Conservation (phyloP, 2,329 filamentous ascomycete species). For the Ophiosphaerella herpotricha region DNA sequence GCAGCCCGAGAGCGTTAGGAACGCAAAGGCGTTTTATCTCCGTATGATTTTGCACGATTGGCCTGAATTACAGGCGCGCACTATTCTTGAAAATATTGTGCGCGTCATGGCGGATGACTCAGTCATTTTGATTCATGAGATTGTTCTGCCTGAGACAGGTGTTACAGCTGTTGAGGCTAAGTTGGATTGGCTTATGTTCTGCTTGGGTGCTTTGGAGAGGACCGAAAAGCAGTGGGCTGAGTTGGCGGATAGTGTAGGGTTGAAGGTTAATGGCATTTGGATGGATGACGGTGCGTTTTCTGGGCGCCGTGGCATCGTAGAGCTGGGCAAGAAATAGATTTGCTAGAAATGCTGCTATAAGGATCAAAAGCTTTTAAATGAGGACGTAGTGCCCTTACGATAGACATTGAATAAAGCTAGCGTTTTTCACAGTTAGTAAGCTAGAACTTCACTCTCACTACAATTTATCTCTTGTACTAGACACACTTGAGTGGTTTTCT, state of each 20-base stretch:
- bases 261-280: slow-evolving; percentile 46
- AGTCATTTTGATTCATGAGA: slow-evolving; percentile 52
- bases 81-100: slow-evolving; percentile 41
- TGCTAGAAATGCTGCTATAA: neutral
- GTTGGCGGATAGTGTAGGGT: slow-evolving; percentile 38
- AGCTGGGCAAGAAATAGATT: neutral
- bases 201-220: slow-evolving; percentile 45
- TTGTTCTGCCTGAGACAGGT: slow-evolving; percentile 45
- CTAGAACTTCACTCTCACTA: too few relatives aligned
- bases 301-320: neutral
- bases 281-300: slow-evolving; percentile 11
- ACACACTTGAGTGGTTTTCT: too few relatives aligned
- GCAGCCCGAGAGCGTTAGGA: slow-evolving; percentile 14
- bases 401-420: too few relatives aligned
- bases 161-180: slow-evolving; percentile 36
- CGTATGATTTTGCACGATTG: slow-evolving; percentile 49
- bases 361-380: too few relatives aligned
- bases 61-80: slow-evolving; percentile 37
- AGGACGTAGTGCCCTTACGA: too few relatives aligned
- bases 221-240: slow-evolving; percentile 47
- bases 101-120: slow-evolving; percentile 43
- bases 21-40: slow-evolving; percentile 36
- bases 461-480: too few relatives aligned
- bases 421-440: too few relatives aligned
- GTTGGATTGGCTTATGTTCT: slow-evolving; percentile 52